Evolutionary conservation across 495 filamentous ascomycete genomes (phyloP), one percentile per base, ranked within the genome.

Genomic region (Extremus antarcticus): DNA sequence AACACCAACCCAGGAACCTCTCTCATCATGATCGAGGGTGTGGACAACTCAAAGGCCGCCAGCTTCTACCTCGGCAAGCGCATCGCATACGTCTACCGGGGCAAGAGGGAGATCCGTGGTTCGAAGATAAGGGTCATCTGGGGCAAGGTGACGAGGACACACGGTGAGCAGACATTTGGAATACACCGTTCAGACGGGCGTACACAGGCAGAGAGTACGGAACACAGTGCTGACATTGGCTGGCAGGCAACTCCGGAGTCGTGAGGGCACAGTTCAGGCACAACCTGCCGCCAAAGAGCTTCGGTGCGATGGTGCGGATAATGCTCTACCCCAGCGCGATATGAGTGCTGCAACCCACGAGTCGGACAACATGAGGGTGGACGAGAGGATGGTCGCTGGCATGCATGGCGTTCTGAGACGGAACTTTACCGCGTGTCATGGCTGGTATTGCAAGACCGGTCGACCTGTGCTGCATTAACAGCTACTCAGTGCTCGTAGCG

Each of bases 91-190:
- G 90, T 98, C 73, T 97, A 97, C 79, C 86, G 90, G 63, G 92
- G 84, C 57, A 82, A 86, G 76, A 85, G 80, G 74, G 89, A 94
- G 78, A 77, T 90, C 64, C 87, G 88, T 65, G 92, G 92, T 69
- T 88, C 89, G 71, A 95, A 97, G 82, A 90, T 97, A 73, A 78
- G 90, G 69, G 90, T 96, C 59, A 97, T 97, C 76, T 98, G 94
- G 92, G 94, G 94, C 74, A 97, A 95, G 80, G 82, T 97, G 67
- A 95, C 90, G 67, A 80, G 88, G 66, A 82, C 88, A 69, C 90
- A 97, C 74, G 92, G 88, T 91, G 84, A 48, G 46, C 41, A 45
- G 41, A n/a, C 29, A 35, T 13, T 7, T 13, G 7, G 13, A 35
- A 35, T n/a, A n/a, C n/a, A n/a, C n/a, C n/a, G n/a, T n/a, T n/a